Percentiles rank a stretch among this genome's conserved stretches.
Evolutionary conservation across 208 protist species (phyloP).

Genomic region (Wallacemonas sp.): DNA sequence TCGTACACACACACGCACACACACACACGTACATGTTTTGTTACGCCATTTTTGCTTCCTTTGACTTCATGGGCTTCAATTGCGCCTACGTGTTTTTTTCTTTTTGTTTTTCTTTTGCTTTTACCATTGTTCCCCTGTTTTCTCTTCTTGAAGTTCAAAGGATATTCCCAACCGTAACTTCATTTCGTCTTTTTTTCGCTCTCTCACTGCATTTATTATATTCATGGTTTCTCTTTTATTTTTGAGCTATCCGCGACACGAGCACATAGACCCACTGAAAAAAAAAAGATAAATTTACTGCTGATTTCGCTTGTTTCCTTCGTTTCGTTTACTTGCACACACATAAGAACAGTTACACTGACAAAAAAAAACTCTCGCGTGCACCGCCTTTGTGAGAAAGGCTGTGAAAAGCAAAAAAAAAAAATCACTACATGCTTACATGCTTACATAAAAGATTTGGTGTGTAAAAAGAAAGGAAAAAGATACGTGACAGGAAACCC

Average conservation of each 20-base stretch:
- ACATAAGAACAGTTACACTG: too few species aligned
- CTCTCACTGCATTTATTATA: not conserved
- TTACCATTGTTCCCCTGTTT: constrained; percentile 1
- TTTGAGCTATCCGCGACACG: not conserved
- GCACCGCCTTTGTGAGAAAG: too few species aligned
- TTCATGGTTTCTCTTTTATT: not conserved
- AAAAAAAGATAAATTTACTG: not conserved
- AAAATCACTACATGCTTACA: too few species aligned
- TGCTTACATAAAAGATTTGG: too few species aligned
- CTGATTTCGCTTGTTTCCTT: not conserved
- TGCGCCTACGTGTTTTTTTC: not conserved
- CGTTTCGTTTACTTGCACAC: not conserved
- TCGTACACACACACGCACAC: too few species aligned
- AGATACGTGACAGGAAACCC: too few species aligned
- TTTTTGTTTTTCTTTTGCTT: constrained; percentile 13
- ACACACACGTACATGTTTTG: too few species aligned
- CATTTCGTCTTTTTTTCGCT: constrained; percentile 4
- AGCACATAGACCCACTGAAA: too few species aligned
- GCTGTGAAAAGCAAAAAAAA: too few species aligned
- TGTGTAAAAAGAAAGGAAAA: too few species aligned
- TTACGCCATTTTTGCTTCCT: not conserved
- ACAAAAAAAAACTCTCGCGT: too few species aligned
- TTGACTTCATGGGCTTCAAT: not conserved
- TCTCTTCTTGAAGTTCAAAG: not conserved
- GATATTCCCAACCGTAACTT: not conserved